A percentile compares a stretch with the other conserved stretches of the same genome.
Evolutionary conservation across 129 eudicot genomes (phyloP).

Genomic region (Artemisia argyi): DNA sequence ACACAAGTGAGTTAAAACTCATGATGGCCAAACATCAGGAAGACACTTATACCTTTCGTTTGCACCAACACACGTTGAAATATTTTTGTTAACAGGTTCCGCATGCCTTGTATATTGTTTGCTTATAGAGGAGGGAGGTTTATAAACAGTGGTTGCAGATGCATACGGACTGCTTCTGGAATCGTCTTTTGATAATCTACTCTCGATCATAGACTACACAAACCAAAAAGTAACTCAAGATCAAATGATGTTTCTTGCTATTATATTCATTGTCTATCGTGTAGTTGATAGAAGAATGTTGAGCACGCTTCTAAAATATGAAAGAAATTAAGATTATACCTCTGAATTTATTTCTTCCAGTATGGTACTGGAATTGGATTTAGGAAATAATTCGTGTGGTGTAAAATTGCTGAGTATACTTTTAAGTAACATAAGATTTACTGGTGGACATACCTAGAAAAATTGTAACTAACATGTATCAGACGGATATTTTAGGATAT

Average conservation of each 20-base stretch:
- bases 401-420: slow-evolving; percentile 70
- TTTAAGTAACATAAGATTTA: slow-evolving; percentile 61
- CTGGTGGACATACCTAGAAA: slow-evolving; percentile 74
- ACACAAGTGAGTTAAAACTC: too few relatives aligned
- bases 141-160: slow-evolving; percentile 49
- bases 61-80: slow-evolving; percentile 4
- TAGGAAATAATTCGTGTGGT: slow-evolving; percentile 94
- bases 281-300: not conserved
- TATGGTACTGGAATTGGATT: slow-evolving; percentile 47
- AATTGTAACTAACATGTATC: not conserved
- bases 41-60: too few relatives aligned
- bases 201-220: too few relatives aligned
- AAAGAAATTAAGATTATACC: slow-evolving; percentile 42
- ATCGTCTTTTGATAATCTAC: too few relatives aligned
- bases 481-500: not conserved
- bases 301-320: slow-evolving; percentile 11
- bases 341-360: slow-evolving; percentile 78
- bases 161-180: slow-evolving; percentile 47
- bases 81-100: slow-evolving; percentile 39
- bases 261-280: not conserved
- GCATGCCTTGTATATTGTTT: slow-evolving; percentile 75
- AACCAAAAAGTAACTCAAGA: too few relatives aligned
- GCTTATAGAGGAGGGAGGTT: slow-evolving; percentile 50
- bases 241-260: too few relatives aligned
- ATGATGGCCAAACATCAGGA: too few relatives aligned